Conservation (phyloP, 2,329 filamentous ascomycete species). For the Scedosporium minutisporum region DNA sequence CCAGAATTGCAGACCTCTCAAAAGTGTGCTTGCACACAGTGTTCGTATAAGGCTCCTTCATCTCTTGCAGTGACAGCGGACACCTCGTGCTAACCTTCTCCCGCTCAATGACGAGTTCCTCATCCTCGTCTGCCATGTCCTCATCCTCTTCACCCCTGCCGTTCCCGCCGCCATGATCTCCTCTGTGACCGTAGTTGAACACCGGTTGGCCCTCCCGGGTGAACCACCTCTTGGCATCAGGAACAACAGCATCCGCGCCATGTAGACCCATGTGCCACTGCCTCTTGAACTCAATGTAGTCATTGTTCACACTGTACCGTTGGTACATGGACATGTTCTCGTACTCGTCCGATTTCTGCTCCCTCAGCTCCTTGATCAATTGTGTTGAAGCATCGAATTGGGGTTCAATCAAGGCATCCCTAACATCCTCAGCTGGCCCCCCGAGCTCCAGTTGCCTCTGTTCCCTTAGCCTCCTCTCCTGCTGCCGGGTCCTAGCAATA, state of each 20-base stretch:
- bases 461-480: conserved; percentile 10
- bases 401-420: conserved; percentile 15
- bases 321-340: conserved; percentile 28
- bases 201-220: conserved; percentile 32
- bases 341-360: conserved; percentile 32
- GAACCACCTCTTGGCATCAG: conserved; percentile 47
- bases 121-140: conserved; percentile 31
- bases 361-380: conserved; percentile 25
- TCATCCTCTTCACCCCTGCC: conserved; percentile 33
- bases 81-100: conserved; percentile 59
- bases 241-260: conserved; percentile 38
- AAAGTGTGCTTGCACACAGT: conserved; percentile 62
- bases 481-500: conserved; percentile 7
- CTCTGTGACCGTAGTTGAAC: conserved; percentile 13
- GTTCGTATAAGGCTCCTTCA: conserved; percentile 58
- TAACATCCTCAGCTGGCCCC: conserved; percentile 11
- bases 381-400: conserved; percentile 10
- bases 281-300: conserved; percentile 50
- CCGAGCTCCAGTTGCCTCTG: conserved; percentile 9
- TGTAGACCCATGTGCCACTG: conserved; percentile 45
- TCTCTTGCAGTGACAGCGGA: conserved; percentile 54
- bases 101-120: conserved; percentile 58
- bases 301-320: conserved; percentile 46
- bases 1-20: conserved; percentile 53
- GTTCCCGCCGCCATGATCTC: conserved; percentile 27